Evolutionary conservation across 2,329 filamentous ascomycete genomes (phyloP).

Genomic region (Trichophyton verrucosum): DNA sequence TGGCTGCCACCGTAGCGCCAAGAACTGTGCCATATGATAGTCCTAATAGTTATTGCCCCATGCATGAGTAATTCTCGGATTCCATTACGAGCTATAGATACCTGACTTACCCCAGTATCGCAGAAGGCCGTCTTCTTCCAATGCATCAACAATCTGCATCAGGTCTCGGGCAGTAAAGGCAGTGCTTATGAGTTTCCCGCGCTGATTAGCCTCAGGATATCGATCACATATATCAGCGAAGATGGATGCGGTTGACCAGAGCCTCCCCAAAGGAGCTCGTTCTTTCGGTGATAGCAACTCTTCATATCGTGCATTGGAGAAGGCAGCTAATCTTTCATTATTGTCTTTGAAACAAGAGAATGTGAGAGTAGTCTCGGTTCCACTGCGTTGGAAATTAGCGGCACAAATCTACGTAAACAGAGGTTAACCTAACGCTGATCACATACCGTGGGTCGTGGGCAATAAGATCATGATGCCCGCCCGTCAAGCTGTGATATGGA

Average conservation of each 20-base stretch:
- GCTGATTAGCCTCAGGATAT: conserved; percentile 16
- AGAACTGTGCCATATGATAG: conserved; percentile 19
- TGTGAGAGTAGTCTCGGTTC: conserved; percentile 7
- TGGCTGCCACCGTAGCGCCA: conserved; percentile 23
- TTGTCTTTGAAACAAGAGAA: conserved; percentile 3
- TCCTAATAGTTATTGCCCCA: conserved; percentile 25
- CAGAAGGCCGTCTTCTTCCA: conserved; percentile 29
- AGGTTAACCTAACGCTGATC: not conserved
- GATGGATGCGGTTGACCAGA: not conserved
- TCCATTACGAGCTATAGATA: not conserved
- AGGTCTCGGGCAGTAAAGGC: conserved; percentile 34
- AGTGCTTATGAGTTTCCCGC: conserved; percentile 28
- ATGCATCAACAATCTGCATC: conserved; percentile 32
- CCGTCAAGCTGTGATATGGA: conserved; percentile 5
- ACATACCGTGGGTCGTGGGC: conserved; percentile 13
- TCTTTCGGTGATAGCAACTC: not conserved
- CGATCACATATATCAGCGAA: not conserved
- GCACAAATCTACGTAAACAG: not conserved
- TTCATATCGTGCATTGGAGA: not conserved
- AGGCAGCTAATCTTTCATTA: not conserved
- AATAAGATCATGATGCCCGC: conserved; percentile 11
- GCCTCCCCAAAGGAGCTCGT: not conserved
- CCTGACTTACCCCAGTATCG: conserved; percentile 26
- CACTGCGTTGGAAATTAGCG: not conserved
- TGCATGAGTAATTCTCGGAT: not conserved